Conservation (phyloP, 75 land plant genomes). For the Pinus albicaulis region DNA sequence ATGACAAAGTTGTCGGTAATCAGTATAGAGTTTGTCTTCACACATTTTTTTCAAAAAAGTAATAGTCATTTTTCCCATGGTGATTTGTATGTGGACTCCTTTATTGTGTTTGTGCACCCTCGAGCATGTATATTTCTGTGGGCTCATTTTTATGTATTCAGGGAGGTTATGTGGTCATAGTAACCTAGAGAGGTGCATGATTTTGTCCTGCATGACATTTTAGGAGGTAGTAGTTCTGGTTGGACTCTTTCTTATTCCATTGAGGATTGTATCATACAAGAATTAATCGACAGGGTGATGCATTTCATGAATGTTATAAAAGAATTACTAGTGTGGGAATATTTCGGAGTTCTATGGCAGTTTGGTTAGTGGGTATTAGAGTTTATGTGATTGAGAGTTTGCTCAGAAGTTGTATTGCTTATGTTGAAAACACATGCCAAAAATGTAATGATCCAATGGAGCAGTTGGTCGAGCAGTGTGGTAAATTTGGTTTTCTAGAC, state of each 20-base stretch:
- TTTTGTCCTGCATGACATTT: not conserved
- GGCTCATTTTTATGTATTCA: not conserved
- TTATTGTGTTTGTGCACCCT: not conserved
- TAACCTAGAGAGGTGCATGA: not conserved
- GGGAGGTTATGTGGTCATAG: not conserved
- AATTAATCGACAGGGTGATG: not conserved
- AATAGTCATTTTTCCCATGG: not conserved
- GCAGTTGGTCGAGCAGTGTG: no score
- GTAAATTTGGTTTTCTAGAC: no score
- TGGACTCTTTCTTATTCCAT: not conserved
- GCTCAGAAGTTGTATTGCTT: slow-evolving; percentile 29
- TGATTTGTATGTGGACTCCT: not conserved
- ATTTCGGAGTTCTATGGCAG: not conserved
- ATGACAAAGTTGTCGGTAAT: not conserved
- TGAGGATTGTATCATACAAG: not conserved
- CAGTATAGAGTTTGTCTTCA: not conserved
- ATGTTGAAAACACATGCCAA: slow-evolving; percentile 23
- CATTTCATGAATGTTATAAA: not conserved
- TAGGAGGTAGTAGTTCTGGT: not conserved
- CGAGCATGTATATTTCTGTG: not conserved
- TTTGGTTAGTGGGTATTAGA: slow-evolving; percentile 50
- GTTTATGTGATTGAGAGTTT: slow-evolving; percentile 33
- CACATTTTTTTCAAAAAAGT: not conserved
- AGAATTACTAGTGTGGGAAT: not conserved
- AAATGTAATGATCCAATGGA: not conserved